Conservation (phyloP, 2,329 filamentous ascomycete species). For the Fusarium tuaranense region DNA sequence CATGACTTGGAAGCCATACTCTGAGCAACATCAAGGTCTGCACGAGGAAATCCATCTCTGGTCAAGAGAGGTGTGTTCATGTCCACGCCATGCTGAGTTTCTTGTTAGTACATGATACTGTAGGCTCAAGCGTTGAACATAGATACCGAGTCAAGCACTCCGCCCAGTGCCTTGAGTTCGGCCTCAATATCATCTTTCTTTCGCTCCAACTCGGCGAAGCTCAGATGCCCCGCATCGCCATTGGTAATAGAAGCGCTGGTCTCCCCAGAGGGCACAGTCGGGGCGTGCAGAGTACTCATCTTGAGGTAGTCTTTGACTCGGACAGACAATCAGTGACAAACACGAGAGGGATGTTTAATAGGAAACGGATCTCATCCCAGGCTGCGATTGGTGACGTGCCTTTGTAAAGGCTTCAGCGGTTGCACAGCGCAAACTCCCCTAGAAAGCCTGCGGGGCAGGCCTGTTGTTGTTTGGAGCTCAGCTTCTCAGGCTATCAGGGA, state of each 20-base stretch:
- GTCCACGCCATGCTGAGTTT: conserved; percentile 82
- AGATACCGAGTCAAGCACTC: conserved; percentile 88
- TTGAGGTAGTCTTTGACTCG: conserved; percentile 28
- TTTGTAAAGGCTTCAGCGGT: conserved; percentile 15
- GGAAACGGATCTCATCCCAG: conserved; percentile 12
- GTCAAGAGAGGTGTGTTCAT: conserved; percentile 93
- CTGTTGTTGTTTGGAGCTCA: not conserved
- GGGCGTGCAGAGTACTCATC: conserved; percentile 70
- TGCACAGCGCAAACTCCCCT: conserved; percentile 18
- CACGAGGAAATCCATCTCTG: conserved; percentile 89
- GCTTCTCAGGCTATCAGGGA: not conserved
- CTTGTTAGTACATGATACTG: conserved; percentile 33
- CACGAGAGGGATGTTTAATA: conserved; percentile 17
- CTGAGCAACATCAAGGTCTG: conserved; percentile 94
- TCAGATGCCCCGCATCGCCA: conserved; percentile 72
- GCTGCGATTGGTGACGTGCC: conserved; percentile 38
- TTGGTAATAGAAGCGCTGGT: conserved; percentile 71
- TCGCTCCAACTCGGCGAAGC: conserved; percentile 82
- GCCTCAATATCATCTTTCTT: conserved; percentile 88
- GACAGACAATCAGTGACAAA: not conserved
- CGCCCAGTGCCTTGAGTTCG: conserved; percentile 85
- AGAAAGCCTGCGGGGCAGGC: conserved; percentile 1
- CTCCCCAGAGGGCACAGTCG: conserved; percentile 78
- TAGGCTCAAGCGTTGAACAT: not conserved
- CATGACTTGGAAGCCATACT: conserved; percentile 65